phyloP scores from a whole-genome alignment of 2,329 filamentous ascomycete species.

The Ophioceras dolichostomum region DNA sequence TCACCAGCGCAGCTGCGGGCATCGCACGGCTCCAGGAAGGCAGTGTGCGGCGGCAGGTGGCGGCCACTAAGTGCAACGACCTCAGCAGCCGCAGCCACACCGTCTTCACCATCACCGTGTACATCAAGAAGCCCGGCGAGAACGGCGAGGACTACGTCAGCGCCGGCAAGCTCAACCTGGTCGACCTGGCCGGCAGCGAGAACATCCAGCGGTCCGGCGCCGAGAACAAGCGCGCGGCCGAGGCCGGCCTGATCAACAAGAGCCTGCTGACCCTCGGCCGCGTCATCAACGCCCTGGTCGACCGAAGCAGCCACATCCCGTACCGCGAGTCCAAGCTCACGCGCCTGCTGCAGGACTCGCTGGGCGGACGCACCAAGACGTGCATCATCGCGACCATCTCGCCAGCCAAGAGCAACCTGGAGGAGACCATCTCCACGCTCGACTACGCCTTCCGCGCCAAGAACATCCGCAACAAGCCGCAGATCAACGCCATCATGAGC shows the following conservation, averaged over 20 bases:
- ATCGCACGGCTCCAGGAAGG: constrained; percentile 82
- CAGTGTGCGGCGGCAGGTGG: constrained; percentile 92
- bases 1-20: constrained; percentile 71
- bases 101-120: constrained; percentile 90
- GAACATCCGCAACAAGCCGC: constrained; percentile 96
- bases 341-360: constrained; percentile 85
- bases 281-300: constrained; percentile 95
- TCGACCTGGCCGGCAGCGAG: constrained; percentile 93
- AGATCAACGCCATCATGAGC: constrained; percentile 81
- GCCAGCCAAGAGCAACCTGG: constrained; percentile 85
- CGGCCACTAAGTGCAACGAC: constrained; percentile 98
- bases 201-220: constrained; percentile 96
- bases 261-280: constrained; percentile 87
- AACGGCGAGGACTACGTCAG: constrained; percentile 83
- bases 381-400: constrained; percentile 98
- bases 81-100: constrained; percentile 95
- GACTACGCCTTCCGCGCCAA: constrained; percentile 98
- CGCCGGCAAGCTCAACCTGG: constrained; percentile 87
- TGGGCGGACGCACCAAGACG: constrained; percentile 91
- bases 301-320: constrained; percentile 80
- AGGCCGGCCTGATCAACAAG: constrained; percentile 97
- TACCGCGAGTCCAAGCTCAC: constrained; percentile 92
- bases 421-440: constrained; percentile 95
- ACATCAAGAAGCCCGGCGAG: constrained; percentile 70
- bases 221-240: constrained; percentile 92